phyloP scores from a whole-genome alignment of 2,329 filamentous ascomycete species.

The Didymella sp. region DNA sequence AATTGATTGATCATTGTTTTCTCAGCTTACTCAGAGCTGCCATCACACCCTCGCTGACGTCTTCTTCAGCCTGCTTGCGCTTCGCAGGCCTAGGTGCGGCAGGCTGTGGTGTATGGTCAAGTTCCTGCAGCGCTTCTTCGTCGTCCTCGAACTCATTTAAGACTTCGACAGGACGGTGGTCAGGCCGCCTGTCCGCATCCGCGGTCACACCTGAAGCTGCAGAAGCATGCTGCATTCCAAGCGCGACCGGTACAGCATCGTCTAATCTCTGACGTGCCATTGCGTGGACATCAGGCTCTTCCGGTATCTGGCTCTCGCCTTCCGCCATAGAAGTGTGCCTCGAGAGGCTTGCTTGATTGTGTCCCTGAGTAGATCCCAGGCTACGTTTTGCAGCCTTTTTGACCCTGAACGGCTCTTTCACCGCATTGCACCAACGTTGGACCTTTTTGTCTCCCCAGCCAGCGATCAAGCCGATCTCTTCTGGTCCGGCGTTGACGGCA shows the following conservation, averaged over 20 bases:
- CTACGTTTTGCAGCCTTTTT: conserved; percentile 69
- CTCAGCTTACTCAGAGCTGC: conserved; percentile 65
- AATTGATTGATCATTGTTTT: conserved; percentile 31
- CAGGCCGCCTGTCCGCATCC: conserved; percentile 49
- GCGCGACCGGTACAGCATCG: conserved; percentile 41
- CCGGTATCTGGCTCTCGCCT: conserved; percentile 23
- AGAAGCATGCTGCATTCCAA: conserved; percentile 30
- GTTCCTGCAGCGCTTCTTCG: conserved; percentile 55
- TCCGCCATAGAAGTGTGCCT: conserved; percentile 39
- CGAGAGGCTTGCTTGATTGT: conserved; percentile 33
- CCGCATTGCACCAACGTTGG: conserved; percentile 79
- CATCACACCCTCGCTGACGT: conserved; percentile 65
- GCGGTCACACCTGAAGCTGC: conserved; percentile 22
- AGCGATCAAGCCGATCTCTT: conserved; percentile 82
- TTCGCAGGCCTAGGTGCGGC: conserved; percentile 33
- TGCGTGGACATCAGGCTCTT: conserved; percentile 25
- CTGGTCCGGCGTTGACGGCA: conserved; percentile 85
- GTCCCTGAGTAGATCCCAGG: conserved; percentile 48
- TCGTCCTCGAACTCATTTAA: conserved; percentile 47
- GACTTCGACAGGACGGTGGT: conserved; percentile 46
- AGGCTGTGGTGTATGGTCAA: conserved; percentile 26
- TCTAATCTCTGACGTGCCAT: conserved; percentile 41
- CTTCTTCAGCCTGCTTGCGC: conserved; percentile 51
- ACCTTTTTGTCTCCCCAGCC: conserved; percentile 98
- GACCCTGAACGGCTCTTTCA: conserved; percentile 84